phyloP scores from a whole-genome alignment of 2,329 filamentous ascomycete species.

The Phoma herbarum region DNA sequence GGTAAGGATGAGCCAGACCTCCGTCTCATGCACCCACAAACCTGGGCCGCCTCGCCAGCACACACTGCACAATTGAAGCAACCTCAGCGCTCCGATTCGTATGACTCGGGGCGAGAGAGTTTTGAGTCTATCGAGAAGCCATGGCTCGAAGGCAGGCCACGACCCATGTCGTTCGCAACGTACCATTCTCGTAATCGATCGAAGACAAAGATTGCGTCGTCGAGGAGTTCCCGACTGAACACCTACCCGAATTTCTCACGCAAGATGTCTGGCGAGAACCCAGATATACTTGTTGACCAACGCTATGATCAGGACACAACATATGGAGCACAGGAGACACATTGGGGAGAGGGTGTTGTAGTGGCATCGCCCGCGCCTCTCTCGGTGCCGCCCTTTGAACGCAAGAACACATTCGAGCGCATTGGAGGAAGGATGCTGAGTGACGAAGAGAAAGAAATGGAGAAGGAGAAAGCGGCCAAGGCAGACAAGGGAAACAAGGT shows the following conservation, averaged over 20 bases:
- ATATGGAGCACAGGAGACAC: constrained; percentile 28
- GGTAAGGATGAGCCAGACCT: constrained; percentile 29
- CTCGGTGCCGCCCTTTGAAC: constrained; percentile 19
- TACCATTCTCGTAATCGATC: constrained; percentile 38
- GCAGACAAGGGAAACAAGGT: constrained; percentile 18
- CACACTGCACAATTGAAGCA: constrained; percentile 26
- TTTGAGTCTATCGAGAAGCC: constrained; percentile 30
- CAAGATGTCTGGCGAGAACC: constrained; percentile 28
- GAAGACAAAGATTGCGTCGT: constrained; percentile 42
- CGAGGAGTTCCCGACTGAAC: constrained; percentile 36
- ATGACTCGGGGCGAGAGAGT: constrained; percentile 19
- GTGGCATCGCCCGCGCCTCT: constrained; percentile 34
- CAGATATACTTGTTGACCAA: constrained; percentile 30
- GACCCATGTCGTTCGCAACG: constrained; percentile 39
- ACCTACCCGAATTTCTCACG: constrained; percentile 39
- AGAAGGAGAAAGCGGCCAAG: constrained; percentile 31
- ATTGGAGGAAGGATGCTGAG: constrained; percentile 21
- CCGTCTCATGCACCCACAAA: constrained; percentile 26
- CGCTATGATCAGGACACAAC: constrained; percentile 35
- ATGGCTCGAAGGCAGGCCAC: constrained; percentile 27
- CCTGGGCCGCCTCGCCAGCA: constrained; percentile 25
- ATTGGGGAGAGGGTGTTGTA: constrained; percentile 11
- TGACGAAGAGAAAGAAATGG: constrained; percentile 15
- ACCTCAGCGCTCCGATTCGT: constrained; percentile 19
- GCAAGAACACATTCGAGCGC: constrained; percentile 17